phyloP scores from a whole-genome alignment of 1,284 basidiomycete genomes.

The Marasmius sp. region DNA sequence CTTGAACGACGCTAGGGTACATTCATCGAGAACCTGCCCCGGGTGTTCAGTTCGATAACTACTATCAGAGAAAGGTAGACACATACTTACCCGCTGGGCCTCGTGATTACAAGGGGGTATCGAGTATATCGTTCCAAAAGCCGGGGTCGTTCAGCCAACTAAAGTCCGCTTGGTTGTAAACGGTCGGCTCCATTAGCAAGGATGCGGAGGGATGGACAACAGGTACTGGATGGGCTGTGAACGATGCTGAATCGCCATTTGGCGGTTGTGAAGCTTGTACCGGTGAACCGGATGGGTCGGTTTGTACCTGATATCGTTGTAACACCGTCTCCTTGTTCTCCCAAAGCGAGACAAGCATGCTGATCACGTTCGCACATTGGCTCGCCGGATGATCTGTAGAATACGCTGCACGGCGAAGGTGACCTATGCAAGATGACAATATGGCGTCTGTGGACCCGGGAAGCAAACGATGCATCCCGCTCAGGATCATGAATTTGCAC shows the following conservation, averaged over 20 bases:
- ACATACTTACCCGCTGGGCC: too few relatives aligned
- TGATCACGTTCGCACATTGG: not conserved
- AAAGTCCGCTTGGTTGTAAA: not conserved
- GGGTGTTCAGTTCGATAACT: too few relatives aligned
- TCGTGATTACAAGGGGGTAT: not conserved
- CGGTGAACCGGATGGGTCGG: not conserved
- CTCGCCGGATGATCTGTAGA: not conserved
- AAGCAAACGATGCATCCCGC: conserved; percentile 4
- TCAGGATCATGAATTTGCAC: conserved; percentile 7
- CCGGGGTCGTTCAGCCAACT: not conserved
- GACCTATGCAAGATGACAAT: not conserved
- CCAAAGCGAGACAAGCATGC: not conserved
- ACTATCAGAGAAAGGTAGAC: too few relatives aligned
- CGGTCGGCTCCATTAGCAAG: not conserved
- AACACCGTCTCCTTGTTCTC: not conserved
- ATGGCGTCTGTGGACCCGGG: conserved; percentile 4
- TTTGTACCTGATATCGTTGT: not conserved
- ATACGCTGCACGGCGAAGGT: not conserved
- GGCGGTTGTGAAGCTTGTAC: not conserved
- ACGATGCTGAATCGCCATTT: not conserved
- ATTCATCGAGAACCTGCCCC: too few relatives aligned
- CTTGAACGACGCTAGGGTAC: too few relatives aligned
- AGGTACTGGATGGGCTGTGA: not conserved
- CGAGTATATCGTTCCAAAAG: not conserved
- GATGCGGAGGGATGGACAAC: not conserved